Evolutionary conservation across 1,284 basidiomycete species (phyloP).

Genomic region (Sanguinoderma infundibulare): DNA sequence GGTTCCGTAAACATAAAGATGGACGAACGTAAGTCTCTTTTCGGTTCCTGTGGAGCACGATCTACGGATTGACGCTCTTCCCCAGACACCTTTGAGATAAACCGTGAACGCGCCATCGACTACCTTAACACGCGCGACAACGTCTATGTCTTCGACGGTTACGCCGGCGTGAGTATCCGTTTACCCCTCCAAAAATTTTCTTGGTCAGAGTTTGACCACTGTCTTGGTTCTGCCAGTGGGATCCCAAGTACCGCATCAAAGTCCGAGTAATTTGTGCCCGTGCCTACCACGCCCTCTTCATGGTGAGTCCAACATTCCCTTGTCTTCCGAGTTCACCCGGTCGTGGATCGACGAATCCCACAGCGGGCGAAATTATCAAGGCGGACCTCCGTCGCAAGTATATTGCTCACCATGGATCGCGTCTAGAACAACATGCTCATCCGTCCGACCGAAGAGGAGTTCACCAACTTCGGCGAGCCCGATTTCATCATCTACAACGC

Average conservation of each 20-base stretch:
- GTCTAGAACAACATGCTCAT: constrained; percentile 97
- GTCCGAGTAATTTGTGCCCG: constrained; percentile 98
- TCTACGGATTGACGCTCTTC: constrained; percentile 8
- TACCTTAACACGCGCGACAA: constrained; percentile 99
- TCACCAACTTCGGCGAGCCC: constrained; percentile 95
- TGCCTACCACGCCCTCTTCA: constrained; percentile 99
- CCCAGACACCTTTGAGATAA: constrained; percentile 98
- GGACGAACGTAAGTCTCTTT: constrained; percentile 80
- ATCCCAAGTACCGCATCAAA: constrained; percentile 99
- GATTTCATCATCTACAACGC: constrained; percentile 99
- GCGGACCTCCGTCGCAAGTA: constrained; percentile 20
- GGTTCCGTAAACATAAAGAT: constrained; percentile 99
- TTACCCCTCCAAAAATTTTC: constrained; percentile 4
- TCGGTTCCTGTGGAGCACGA: not conserved
- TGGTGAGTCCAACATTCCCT: constrained; percentile 61
- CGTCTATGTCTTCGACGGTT: constrained; percentile 99
- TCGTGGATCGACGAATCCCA: constrained; percentile 9
- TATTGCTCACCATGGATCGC: constrained; percentile 17
- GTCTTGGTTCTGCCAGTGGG: constrained; percentile 65
- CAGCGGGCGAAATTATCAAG: constrained; percentile 2
- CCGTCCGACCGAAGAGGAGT: constrained; percentile 94
- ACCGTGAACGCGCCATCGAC: constrained; percentile 99
- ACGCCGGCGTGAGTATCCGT: constrained; percentile 72
- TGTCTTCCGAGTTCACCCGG: constrained; percentile 12
- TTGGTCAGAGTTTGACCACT: not conserved